Evolutionary conservation across 208 protist genomes (phyloP), one percentile per base, ranked within the genome.

Genomic region (Crithidia mellificae): DNA sequence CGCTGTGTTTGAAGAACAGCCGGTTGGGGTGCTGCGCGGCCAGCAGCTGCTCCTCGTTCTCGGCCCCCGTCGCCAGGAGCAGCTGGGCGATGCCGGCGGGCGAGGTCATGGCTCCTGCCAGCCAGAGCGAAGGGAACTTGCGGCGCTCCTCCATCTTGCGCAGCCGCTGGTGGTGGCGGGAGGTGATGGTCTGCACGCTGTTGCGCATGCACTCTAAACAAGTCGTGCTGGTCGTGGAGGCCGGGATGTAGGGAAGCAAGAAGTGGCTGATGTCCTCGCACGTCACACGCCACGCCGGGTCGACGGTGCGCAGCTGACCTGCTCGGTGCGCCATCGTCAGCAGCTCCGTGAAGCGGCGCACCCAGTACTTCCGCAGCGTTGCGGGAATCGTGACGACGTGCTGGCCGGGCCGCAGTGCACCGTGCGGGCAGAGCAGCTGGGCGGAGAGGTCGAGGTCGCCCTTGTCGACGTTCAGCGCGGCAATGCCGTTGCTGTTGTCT

Each of bases 1-100:
- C 43, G 39, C 69, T 55, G 27, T 80, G 62, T 59, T 81, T 80
- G 66, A 84, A 91, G 49, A 85, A 75, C 11, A 49, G n/a, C 0
- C 82, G 68, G 61, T 94, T 94, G 11, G 88, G 88, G 63, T 94
- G 88, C 24, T 84, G 75, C 6, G 78, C 56, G 19, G 64, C 63
- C 47, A 85, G 63, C 32, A 85, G 78, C 74, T 85, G 83, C 69
- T 89, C 79, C 39, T 77, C 77, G 17, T 46, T 81, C 50, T 76
- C 78, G 9, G 68, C 61, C 38, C 80, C 76, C 15, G 65, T 70
- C 12, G 64, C 44, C 22, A 59, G 67, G 22, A 74, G 63, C 47
- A 83, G 53, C 55, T 78, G 59, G 38, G 67, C 61, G 27, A 81
- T 27, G 17, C 72, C 58, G 0, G 54, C 29, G 0, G 72, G 59